Percentiles rank a stretch among this genome's conserved stretches.
Conservation (phyloP, 352 stramenopile species). For the Pythium aquatile region DNA sequence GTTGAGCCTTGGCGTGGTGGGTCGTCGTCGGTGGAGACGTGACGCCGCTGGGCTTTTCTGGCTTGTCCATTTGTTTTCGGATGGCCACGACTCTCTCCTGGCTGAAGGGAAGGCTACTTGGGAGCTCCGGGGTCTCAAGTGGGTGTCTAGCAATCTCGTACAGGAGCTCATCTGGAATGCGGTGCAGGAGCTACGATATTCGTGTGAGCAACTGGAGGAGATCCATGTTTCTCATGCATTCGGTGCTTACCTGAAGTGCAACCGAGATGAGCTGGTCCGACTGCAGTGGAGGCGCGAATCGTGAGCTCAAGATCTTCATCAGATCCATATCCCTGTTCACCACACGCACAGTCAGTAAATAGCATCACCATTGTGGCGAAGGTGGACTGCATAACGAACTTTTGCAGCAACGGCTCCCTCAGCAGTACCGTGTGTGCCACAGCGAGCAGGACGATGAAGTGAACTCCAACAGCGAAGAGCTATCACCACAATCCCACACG, state of each 20-base stretch:
- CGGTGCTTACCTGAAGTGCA: constrained; percentile 43
- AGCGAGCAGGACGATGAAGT: constrained; percentile 90
- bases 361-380: neutral
- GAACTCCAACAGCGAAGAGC: constrained; percentile 89
- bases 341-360: neutral
- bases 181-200: constrained; percentile 62
- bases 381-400: constrained; percentile 37
- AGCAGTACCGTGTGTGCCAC: constrained; percentile 88
- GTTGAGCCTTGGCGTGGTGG: neutral
- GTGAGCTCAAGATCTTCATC: constrained; percentile 88
- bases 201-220: neutral
- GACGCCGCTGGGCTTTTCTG: neutral
- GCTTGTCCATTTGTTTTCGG: constrained; percentile 22
- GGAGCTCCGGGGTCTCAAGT: constrained; percentile 63
- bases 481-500: constrained; percentile 16
- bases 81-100: constrained; percentile 52
- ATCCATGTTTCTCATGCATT: no score
- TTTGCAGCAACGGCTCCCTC: constrained; percentile 75
- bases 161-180: constrained; percentile 80
- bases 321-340: constrained; percentile 72
- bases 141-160: constrained; percentile 87
- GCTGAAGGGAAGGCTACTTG: constrained; percentile 55
- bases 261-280: constrained; percentile 85
- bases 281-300: constrained; percentile 76
- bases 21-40: neutral